phyloP scores from a whole-genome alignment of 495 filamentous ascomycete genomes.

The Penicillium bovifimosum region DNA sequence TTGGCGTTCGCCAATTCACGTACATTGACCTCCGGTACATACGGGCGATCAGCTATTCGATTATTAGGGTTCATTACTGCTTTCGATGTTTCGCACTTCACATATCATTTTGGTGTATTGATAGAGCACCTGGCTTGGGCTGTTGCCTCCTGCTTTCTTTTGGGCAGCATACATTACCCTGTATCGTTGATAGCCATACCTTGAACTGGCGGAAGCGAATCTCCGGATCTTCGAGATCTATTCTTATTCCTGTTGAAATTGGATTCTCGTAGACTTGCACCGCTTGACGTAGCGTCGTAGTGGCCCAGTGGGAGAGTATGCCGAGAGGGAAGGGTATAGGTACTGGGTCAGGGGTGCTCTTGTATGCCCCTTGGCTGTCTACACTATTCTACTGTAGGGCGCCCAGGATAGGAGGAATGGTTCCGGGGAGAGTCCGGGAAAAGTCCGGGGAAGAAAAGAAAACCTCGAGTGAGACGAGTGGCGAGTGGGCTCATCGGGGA shows the following conservation, averaged over 20 bases:
- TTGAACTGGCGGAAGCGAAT: background rate
- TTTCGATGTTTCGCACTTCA: background rate
- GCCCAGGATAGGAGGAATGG: no score
- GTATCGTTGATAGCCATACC: background rate
- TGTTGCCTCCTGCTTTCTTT: background rate
- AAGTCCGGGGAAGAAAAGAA: no score
- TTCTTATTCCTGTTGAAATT: no score
- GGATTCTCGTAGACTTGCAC: no score
- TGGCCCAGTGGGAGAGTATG: no score
- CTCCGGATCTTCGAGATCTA: background rate
- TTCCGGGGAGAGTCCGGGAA: no score
- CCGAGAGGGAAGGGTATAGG: no score
- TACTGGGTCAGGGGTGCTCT: no score
- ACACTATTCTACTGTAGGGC: no score
- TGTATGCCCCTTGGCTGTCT: background rate
- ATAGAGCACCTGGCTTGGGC: conserved; percentile 2
- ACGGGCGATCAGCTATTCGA: conserved; percentile 6
- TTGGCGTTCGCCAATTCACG: background rate
- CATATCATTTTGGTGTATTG: conserved; percentile 1
- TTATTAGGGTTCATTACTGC: background rate
- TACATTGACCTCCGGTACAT: conserved; percentile 13
- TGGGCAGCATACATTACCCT: conserved; percentile 2
- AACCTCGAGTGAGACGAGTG: no score
- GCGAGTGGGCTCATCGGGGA: no score
- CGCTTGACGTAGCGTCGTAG: no score